phyloP scores from a whole-genome alignment of 306 rosid genomes.

The Lotus japonicus region DNA sequence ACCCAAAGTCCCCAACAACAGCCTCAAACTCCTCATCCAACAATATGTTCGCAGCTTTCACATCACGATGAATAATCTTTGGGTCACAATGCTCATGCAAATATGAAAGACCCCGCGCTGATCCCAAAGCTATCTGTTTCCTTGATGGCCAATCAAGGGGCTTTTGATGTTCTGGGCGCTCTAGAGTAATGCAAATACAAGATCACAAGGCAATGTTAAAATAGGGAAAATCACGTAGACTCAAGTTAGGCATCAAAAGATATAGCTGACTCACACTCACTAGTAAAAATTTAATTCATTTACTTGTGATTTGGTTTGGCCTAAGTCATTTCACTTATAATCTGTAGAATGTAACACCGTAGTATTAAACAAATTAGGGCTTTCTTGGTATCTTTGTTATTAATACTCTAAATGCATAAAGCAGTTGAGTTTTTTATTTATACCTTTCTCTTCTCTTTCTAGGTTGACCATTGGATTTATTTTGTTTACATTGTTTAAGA shows the following conservation, averaged over 20 bases:
- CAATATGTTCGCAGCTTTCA: constrained; percentile 92
- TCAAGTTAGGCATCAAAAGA: background rate
- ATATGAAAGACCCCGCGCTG: constrained; percentile 95
- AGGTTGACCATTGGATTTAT: background rate
- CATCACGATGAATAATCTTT: constrained; percentile 95
- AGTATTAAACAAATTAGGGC: no score
- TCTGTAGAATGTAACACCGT: no score
- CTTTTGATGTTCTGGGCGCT: constrained; percentile 75
- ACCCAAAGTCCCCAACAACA: constrained; percentile 93
- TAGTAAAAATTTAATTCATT: no score
- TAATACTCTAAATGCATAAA: background rate
- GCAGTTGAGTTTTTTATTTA: background rate
- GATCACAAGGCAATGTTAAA: background rate
- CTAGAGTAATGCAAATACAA: constrained; percentile 37
- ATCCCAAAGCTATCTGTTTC: constrained; percentile 88
- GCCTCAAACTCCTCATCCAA: constrained; percentile 98
- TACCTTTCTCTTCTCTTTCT: background rate
- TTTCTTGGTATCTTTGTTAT: no score
- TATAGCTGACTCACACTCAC: no score
- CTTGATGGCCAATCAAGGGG: constrained; percentile 98
- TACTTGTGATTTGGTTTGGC: no score
- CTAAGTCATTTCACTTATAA: background rate
- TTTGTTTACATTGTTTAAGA: no score
- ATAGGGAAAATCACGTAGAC: background rate
- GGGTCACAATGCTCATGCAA: constrained; percentile 98